Conservation (phyloP, 805 yeast species). For the Kazachstania kunashirensis region DNA sequence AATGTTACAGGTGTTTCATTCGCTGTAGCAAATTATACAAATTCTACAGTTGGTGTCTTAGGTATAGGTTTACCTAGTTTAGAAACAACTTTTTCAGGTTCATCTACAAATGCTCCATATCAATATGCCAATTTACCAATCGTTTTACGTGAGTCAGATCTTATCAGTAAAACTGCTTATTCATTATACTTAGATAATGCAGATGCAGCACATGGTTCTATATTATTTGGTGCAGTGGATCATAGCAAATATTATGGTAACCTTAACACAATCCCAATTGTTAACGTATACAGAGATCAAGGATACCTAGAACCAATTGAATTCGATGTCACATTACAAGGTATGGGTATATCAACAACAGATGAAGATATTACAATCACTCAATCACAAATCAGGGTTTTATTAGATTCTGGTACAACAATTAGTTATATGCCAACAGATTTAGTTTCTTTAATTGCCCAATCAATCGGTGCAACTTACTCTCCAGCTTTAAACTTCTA, state of each 20-base stretch:
- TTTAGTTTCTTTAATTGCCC: constrained; percentile 31
- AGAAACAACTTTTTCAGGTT: constrained; percentile 45
- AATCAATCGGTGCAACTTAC: constrained; percentile 36
- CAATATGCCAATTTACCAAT: constrained; percentile 15
- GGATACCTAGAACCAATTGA: constrained; percentile 16
- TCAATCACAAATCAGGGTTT: constrained; percentile 30
- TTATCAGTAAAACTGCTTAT: constrained; percentile 36
- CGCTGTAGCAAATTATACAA: constrained; percentile 28
- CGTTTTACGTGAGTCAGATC: constrained; percentile 13
- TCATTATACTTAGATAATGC: constrained; percentile 41
- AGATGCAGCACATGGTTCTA: constrained; percentile 37
- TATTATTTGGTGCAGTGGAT: constrained; percentile 36
- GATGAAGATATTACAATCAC: constrained; percentile 22
- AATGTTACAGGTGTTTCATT: constrained; percentile 26
- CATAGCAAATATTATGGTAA: constrained; percentile 31
- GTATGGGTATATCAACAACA: constrained; percentile 18
- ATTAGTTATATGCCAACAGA: constrained; percentile 36
- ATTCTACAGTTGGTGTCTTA: constrained; percentile 38
- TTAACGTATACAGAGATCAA: constrained; percentile 11
- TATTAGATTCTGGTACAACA: constrained; percentile 38
- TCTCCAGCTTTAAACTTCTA: constrained; percentile 37
- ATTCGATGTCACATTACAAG: constrained; percentile 29
- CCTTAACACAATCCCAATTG: constrained; percentile 28
- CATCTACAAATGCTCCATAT: constrained; percentile 10
- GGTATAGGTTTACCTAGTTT: constrained; percentile 46